A percentile compares a stretch with the other conserved stretches of the same genome.
Evolutionary conservation across 768 basidiomycete genomes (phyloP).

Genomic region (Kwoniella sp.): DNA sequence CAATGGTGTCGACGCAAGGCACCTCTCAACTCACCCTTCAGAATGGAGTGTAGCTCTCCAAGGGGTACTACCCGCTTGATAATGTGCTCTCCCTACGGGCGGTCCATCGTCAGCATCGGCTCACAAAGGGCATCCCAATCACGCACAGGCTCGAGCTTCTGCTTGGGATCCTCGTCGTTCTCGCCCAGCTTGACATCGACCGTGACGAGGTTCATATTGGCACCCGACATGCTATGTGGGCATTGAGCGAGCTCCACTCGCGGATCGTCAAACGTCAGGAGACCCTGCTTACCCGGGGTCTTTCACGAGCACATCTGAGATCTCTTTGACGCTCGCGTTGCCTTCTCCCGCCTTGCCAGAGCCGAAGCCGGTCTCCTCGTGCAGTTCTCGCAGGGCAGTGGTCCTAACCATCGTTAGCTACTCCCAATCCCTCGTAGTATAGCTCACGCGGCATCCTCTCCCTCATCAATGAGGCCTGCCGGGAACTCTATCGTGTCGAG

Average conservation of each 20-base stretch:
- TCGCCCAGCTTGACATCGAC: constrained; percentile 62
- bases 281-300: constrained; percentile 38
- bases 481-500: constrained; percentile 25
- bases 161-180: constrained; percentile 56
- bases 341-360: constrained; percentile 41
- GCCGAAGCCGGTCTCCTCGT: constrained; percentile 82
- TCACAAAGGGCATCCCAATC: not conserved
- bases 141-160: constrained; percentile 61
- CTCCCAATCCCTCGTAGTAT: too few relatives aligned
- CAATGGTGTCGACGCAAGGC: not conserved
- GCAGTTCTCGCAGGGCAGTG: constrained; percentile 79
- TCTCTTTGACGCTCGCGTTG: constrained; percentile 54
- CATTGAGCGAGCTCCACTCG: not conserved
- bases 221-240: constrained; percentile 76
- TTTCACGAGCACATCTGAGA: constrained; percentile 42
- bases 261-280: not conserved
- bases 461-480: constrained; percentile 75
- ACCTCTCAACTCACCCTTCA: constrained; percentile 60
- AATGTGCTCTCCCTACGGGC: constrained; percentile 70
- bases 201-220: constrained; percentile 83
- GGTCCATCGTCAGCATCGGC: not conserved
- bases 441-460: constrained; percentile 67
- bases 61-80: constrained; percentile 67
- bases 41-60: constrained; percentile 58
- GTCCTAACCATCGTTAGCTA: too few relatives aligned